Percentiles rank a stretch among this genome's conserved stretches.
Evolutionary conservation across 192 early-diverging fungal species (phyloP).

Genomic region (Coemansia sp.): DNA sequence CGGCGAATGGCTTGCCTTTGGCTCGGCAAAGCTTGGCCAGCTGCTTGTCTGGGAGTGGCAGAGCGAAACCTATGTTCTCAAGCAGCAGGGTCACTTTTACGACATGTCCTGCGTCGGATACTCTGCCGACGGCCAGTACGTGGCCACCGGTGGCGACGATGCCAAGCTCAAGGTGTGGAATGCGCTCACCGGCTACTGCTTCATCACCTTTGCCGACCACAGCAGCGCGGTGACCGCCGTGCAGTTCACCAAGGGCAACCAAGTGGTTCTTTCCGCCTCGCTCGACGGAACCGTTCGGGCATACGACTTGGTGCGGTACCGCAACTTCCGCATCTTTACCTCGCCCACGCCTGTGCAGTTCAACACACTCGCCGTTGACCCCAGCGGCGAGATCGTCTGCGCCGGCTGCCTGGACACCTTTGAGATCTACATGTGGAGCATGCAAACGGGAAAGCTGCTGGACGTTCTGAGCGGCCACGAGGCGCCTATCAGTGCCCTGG

Average conservation of each 20-base stretch:
- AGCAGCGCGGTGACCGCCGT: constrained; percentile 72
- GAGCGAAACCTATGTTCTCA: constrained; percentile 97
- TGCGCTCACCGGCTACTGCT: constrained; percentile 91
- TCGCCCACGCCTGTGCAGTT: constrained; percentile 96
- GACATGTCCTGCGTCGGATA: constrained; percentile 89
- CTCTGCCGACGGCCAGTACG: constrained; percentile 87
- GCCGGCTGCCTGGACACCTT: constrained; percentile 92
- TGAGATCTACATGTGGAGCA: constrained; percentile 97
- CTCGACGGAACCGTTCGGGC: constrained; percentile 99
- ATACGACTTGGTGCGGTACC: constrained; percentile 93
- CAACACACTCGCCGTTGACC: constrained; percentile 87
- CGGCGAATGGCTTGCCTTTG: constrained; percentile 98
- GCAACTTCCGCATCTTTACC: constrained; percentile 98
- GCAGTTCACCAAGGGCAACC: constrained; percentile 86
- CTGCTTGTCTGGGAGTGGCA: constrained; percentile 99
- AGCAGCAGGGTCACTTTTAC: constrained; percentile 98
- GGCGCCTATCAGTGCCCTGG: constrained; percentile 81
- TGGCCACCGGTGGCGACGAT: constrained; percentile 96
- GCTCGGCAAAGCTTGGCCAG: constrained; percentile 86
- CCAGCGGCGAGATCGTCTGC: constrained; percentile 94
- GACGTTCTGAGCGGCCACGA: constrained; percentile 93
- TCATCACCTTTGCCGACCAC: constrained; percentile 96
- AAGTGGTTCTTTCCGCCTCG: constrained; percentile 90
- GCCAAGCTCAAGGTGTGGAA: constrained; percentile 99
- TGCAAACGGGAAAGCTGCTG: constrained; percentile 96